phyloP scores from a whole-genome alignment of 1,284 basidiomycete species.

The Apiotrichum porosum region DNA sequence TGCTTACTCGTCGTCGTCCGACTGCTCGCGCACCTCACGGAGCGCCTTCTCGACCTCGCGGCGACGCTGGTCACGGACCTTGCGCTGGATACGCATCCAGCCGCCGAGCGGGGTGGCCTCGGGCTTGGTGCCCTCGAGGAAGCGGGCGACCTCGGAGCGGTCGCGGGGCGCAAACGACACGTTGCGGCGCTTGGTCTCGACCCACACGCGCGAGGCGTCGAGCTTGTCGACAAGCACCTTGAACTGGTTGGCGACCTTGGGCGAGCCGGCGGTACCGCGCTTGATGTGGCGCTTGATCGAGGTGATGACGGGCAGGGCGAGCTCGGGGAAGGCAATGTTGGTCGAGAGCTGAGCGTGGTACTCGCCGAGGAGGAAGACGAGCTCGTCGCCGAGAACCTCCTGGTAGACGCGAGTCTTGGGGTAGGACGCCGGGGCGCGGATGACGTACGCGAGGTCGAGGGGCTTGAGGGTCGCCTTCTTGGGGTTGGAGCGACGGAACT shows the following conservation, averaged over 20 bases:
- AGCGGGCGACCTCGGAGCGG: slow-evolving; percentile 63
- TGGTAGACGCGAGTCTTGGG: slow-evolving; percentile 80
- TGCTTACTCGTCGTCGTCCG: slow-evolving; percentile 15
- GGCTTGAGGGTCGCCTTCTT: slow-evolving; percentile 87
- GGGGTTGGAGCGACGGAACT: slow-evolving; percentile 65
- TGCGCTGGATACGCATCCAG: slow-evolving; percentile 73
- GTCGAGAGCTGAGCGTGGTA: slow-evolving; percentile 60
- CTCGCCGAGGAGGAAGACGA: slow-evolving; percentile 71
- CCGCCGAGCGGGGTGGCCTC: slow-evolving; percentile 72
- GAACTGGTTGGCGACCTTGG: slow-evolving; percentile 52
- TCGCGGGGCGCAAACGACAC: slow-evolving; percentile 67
- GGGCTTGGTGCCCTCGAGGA: slow-evolving; percentile 61
- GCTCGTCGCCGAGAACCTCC: slow-evolving; percentile 79
- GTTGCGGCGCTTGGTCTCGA: slow-evolving; percentile 62
- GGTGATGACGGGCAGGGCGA: slow-evolving; percentile 77
- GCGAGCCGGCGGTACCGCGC: slow-evolving; percentile 50
- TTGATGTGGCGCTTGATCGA: slow-evolving; percentile 68
- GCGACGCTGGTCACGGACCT: slow-evolving; percentile 70
- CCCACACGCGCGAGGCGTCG: slow-evolving; percentile 74
- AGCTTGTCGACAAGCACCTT: slow-evolving; percentile 77
- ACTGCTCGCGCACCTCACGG: slow-evolving; percentile 24
- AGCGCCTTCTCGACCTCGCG: slow-evolving; percentile 55
- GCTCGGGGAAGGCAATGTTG: slow-evolving; percentile 89
- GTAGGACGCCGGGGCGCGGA: slow-evolving; percentile 85
- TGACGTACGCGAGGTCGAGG: slow-evolving; percentile 79